Percentiles rank a stretch among this genome's conserved stretches.
phyloP scores from a whole-genome alignment of 371 early-diverging fungal species.

The Phascolomyces articulosus region DNA sequence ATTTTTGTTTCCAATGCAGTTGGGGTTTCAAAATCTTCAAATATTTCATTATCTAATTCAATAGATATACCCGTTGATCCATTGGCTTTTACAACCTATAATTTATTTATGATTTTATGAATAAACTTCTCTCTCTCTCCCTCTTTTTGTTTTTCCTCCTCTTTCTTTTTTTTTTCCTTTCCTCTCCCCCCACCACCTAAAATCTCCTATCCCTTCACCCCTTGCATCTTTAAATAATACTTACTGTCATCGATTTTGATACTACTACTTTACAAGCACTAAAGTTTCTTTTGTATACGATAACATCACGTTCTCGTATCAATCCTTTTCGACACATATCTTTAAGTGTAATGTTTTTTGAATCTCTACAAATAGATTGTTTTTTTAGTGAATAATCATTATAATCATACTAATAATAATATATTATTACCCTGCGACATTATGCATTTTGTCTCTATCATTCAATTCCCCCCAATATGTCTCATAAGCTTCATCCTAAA shows the following conservation, averaged over 20 bases:
- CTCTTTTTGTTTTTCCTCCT: no score
- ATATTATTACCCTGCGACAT: constrained; percentile 48
- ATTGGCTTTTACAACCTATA: constrained; percentile 48
- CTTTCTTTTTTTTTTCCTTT: no score
- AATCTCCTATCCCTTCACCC: background rate
- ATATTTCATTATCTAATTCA: constrained; percentile 41
- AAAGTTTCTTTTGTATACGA: constrained; percentile 56
- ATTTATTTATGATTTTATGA: no score
- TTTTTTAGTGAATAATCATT: no score
- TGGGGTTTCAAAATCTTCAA: constrained; percentile 56
- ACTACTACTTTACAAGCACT: constrained; percentile 55
- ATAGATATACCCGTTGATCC: constrained; percentile 52
- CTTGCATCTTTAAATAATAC: constrained; percentile 7
- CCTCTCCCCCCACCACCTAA: no score
- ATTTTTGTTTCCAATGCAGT: constrained; percentile 59
- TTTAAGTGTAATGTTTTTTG: constrained; percentile 52
- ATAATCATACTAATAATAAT: background rate
- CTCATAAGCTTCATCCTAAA: constrained; percentile 45
- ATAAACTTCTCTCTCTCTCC: no score
- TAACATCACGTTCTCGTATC: constrained; percentile 48
- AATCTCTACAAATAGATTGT: constrained; percentile 36
- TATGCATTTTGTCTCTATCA: constrained; percentile 48
- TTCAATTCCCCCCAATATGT: constrained; percentile 43
- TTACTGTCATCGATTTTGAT: constrained; percentile 51
- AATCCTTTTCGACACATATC: constrained; percentile 56